A percentile compares a stretch with the other conserved stretches of the same genome.
phyloP scores from a whole-genome alignment of 176 grass and related monocot genomes.

The Oryza meyeriana region DNA sequence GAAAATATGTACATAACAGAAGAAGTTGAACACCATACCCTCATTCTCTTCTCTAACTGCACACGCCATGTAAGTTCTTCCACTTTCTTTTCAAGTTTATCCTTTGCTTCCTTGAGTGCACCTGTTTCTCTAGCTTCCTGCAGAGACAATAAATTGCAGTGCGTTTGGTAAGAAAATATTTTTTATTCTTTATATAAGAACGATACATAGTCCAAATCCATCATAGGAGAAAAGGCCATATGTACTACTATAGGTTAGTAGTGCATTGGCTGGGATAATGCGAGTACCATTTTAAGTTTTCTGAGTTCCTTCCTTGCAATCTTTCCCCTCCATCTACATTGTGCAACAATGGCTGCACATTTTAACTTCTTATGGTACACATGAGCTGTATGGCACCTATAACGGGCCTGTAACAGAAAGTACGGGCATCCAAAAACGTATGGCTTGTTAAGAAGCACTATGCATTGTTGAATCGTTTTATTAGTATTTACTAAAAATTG shows the following conservation, averaged over 20 bases:
- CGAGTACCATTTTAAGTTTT: constrained; percentile 94
- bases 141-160: constrained; percentile 25
- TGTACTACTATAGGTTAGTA: not conserved
- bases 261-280: constrained; percentile 23
- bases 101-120: constrained; percentile 96
- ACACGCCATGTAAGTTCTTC: constrained; percentile 99
- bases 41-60: constrained; percentile 87
- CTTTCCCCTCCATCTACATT: constrained; percentile 95
- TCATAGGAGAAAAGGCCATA: constrained; percentile 2
- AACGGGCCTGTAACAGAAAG: constrained; percentile 62
- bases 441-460: not conserved
- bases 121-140: constrained; percentile 99
- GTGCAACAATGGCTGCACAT: constrained; percentile 73
- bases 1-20: constrained; percentile 21
- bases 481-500: constrained; percentile 24
- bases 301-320: constrained; percentile 89
- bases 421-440: constrained; percentile 27
- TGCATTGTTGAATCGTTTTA: constrained; percentile 6
- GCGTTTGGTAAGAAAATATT: not conserved
- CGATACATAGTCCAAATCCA: not conserved
- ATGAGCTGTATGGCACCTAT: constrained; percentile 71
- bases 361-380: constrained; percentile 81
- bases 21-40: constrained; percentile 55
- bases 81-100: constrained; percentile 98
- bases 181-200: constrained; percentile 12